Percentiles rank a stretch among this genome's conserved stretches.
Evolutionary conservation across 2,329 filamentous ascomycete species (phyloP).

Genomic region (Colletotrichum endophyticum): DNA sequence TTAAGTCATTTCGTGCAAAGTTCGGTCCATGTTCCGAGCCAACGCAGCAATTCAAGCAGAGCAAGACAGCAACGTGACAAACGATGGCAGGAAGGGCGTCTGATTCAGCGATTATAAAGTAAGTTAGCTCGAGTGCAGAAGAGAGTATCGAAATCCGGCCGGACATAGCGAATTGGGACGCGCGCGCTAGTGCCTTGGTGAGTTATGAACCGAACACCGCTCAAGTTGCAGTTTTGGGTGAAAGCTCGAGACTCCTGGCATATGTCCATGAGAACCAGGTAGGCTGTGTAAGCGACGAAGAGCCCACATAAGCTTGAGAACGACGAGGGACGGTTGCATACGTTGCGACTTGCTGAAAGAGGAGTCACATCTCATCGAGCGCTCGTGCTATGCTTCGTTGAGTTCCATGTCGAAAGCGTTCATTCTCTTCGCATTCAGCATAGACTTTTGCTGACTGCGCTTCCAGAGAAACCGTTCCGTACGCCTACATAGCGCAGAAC

Average conservation of each 20-base stretch:
- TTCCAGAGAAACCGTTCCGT: background rate
- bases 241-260: background rate
- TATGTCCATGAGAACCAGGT: background rate
- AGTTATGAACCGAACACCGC: background rate
- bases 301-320: background rate
- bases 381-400: background rate
- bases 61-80: background rate
- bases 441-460: background rate
- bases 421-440: background rate
- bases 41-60: background rate
- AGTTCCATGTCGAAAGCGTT: background rate
- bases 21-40: no score
- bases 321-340: background rate
- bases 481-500: background rate
- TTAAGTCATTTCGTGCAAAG: no score
- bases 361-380: background rate
- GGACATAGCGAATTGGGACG: background rate
- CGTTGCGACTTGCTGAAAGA: background rate
- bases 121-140: background rate
- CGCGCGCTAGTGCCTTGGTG: background rate
- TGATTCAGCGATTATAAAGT: background rate
- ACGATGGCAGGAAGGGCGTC: background rate
- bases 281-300: background rate
- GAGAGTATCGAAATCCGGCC: background rate
- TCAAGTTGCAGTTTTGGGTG: background rate